Evolutionary conservation across 2,329 filamentous ascomycete genomes (phyloP).

Genomic region (Phyllosticta citriasiana): DNA sequence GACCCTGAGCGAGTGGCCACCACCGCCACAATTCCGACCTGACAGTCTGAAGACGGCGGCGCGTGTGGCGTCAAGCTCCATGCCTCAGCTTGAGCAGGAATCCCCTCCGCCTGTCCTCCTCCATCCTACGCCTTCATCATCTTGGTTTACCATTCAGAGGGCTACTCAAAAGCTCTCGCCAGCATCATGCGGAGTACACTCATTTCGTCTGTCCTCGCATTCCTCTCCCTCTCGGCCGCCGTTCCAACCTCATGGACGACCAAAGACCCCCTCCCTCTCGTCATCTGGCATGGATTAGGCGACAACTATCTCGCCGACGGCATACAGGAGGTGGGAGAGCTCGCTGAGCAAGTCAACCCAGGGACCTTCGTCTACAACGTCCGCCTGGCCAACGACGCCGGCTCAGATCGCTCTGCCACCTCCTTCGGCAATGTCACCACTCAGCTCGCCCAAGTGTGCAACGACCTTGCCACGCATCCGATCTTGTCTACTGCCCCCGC

Average conservation of each 20-base stretch:
- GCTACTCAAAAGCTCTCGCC: neutral
- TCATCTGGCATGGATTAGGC: conserved; percentile 88
- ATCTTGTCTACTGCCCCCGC: conserved; percentile 74
- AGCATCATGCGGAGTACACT: neutral
- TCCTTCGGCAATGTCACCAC: conserved; percentile 84
- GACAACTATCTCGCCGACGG: conserved; percentile 70
- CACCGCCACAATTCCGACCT: neutral
- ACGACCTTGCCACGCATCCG: conserved; percentile 61
- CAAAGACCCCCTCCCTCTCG: conserved; percentile 55
- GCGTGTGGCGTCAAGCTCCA: neutral
- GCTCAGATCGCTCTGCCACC: conserved; percentile 66
- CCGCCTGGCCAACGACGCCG: conserved; percentile 55
- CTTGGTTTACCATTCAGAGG: neutral
- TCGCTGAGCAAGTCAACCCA: conserved; percentile 64
- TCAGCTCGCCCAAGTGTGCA: conserved; percentile 69
- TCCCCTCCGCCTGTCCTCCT: neutral
- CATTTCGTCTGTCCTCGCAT: conserved; percentile 4
- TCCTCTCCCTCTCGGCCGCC: conserved; percentile 12
- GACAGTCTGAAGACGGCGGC: neutral
- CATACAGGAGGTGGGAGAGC: conserved; percentile 57
- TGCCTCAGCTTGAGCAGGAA: neutral
- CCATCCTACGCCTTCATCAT: neutral
- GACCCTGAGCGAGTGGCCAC: neutral
- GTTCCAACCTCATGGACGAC: conserved; percentile 12
- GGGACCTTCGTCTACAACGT: conserved; percentile 79